These are phyloP conservation scores for Pleurotus citrinopileatus DNA, from an alignment of 768 basidiomycete species.

Conservation along the genomic window DNA sequence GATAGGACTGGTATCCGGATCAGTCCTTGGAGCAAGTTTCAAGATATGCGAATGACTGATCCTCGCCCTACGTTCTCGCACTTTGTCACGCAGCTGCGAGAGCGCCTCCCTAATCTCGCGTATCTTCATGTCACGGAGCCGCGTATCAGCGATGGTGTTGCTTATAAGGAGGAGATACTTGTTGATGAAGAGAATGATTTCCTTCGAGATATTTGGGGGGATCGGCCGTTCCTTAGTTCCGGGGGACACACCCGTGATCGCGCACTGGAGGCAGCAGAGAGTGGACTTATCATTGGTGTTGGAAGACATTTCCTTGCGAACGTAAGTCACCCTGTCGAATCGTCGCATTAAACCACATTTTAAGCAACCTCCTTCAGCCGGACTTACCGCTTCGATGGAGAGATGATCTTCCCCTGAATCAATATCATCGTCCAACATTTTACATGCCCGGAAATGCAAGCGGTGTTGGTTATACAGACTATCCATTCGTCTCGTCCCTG, in stretches of 20 bases:
- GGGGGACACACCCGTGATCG: constrained; percentile 29
- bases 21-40: constrained; percentile 36
- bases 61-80: constrained; percentile 45
- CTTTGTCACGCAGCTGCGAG: constrained; percentile 32
- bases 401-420: constrained; percentile 23
- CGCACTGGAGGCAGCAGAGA: constrained; percentile 27
- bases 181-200: constrained; percentile 21
- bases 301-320: constrained; percentile 33
- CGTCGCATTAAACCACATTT: neutral
- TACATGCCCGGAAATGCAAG: constrained; percentile 17
- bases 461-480: constrained; percentile 28
- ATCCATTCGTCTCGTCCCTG: constrained; percentile 20
- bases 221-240: constrained; percentile 26
- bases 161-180: neutral
- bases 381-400: constrained; percentile 25
- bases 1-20: constrained; percentile 45
- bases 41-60: constrained; percentile 41
- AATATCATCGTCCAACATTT: constrained; percentile 26
- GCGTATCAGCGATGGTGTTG: constrained; percentile 14
- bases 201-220: constrained; percentile 27
- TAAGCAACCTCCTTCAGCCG: constrained; percentile 21
- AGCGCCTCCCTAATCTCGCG: constrained; percentile 30
- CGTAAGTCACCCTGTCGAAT: constrained; percentile 16
- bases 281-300: constrained; percentile 25
- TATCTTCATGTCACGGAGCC: constrained; percentile 44